A percentile compares a stretch with the other conserved stretches of the same genome.
Conservation (phyloP, 2,329 filamentous ascomycete species). For the Diaporthe batatas region DNA sequence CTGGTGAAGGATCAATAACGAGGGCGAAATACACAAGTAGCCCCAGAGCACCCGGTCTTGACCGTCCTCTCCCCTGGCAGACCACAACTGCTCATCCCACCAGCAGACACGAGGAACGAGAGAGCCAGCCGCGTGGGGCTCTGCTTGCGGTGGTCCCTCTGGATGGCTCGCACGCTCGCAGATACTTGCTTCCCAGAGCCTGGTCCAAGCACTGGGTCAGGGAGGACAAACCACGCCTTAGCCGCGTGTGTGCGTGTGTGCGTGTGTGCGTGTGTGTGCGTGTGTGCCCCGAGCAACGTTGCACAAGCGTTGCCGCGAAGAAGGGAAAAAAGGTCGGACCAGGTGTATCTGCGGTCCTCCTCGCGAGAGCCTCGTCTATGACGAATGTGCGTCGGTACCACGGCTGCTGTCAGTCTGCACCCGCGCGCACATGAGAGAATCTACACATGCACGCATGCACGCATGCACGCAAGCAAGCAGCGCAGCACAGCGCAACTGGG, state of each 20-base stretch:
- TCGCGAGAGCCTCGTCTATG: constrained; percentile 13
- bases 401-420: constrained; percentile 9
- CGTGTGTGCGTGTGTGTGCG: too few relatives aligned
- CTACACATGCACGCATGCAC: neutral
- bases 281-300: constrained; percentile 3
- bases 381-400: neutral
- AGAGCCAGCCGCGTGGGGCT: constrained; percentile 28
- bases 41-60: neutral
- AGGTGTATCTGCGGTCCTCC: neutral
- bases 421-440: neutral
- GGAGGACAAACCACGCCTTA: neutral
- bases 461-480: neutral
- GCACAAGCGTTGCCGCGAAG: neutral
- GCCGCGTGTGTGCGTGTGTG: neutral
- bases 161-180: neutral
- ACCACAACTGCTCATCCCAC: neutral
- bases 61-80: neutral
- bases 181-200: neutral
- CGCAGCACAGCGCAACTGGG: neutral
- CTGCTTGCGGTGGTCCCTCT: constrained; percentile 15
- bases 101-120: neutral
- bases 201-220: neutral
- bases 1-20: constrained; percentile 5
- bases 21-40: neutral
- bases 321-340: neutral